A percentile compares a stretch with the other conserved stretches of the same genome.
These are phyloP conservation scores for Raphanus sativus DNA, from an alignment of 345 rosid species.

Conservation along the genomic window DNA sequence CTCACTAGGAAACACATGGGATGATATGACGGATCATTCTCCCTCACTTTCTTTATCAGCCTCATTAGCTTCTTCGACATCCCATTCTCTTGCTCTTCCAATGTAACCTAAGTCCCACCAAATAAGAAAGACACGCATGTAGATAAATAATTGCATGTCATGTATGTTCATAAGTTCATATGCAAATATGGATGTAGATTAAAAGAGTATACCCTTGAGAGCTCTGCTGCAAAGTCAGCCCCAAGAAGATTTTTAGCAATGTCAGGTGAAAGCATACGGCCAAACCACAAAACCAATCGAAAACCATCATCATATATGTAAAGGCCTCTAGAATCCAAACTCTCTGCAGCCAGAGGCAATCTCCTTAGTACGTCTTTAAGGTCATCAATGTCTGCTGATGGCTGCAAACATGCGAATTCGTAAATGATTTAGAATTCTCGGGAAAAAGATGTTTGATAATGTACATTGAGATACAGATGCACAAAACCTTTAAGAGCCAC, in stretches of 20 bases:
- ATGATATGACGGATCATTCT: constrained; percentile 67
- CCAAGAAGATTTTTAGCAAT: constrained; percentile 78
- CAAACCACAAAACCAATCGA: constrained; percentile 86
- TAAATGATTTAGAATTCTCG: neutral
- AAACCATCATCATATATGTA: constrained; percentile 89
- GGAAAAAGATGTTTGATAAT: neutral
- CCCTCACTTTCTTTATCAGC: constrained; percentile 68
- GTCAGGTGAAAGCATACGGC: constrained; percentile 93
- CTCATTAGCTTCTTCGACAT: constrained; percentile 81
- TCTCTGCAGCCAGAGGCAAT: constrained; percentile 73
- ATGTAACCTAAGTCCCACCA: constrained; percentile 53
- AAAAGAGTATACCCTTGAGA: constrained; percentile 67
- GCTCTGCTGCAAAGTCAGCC: constrained; percentile 79
- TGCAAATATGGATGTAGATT: neutral
- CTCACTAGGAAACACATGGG: constrained; percentile 75
- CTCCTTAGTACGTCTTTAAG: constrained; percentile 45
- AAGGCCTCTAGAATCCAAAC: constrained; percentile 93
- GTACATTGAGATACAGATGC: neutral
- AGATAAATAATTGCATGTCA: neutral
- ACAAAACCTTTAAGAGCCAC: constrained; percentile 67
- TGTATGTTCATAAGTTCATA: neutral
- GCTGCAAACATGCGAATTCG: constrained; percentile 51
- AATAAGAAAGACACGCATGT: constrained; percentile 3
- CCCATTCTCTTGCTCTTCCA: constrained; percentile 61
- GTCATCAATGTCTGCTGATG: constrained; percentile 47